These are phyloP conservation scores for Melocanna baccifera DNA, from an alignment of 176 grass and related monocot genomes.

Conservation along the genomic window DNA sequence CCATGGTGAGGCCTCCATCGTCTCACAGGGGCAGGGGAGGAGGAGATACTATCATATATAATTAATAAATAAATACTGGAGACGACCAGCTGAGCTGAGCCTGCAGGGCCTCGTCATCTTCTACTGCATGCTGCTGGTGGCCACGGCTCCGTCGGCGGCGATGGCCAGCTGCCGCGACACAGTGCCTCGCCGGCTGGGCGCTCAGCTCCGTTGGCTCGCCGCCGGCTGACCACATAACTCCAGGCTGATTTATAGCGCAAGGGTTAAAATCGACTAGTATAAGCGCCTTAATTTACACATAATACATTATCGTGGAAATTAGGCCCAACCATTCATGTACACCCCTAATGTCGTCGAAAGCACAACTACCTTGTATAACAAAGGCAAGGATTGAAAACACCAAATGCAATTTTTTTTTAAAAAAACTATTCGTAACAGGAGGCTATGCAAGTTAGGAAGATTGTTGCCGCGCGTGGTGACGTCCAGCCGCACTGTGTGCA, in stretches of 20 bases:
- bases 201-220: too few species aligned
- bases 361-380: background rate
- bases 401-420: background rate
- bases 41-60: too few species aligned
- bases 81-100: background rate
- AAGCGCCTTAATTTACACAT: background rate
- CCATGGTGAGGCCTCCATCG: too few species aligned
- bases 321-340: background rate
- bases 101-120: background rate
- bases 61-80: background rate
- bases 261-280: background rate
- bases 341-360: background rate
- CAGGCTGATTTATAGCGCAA: background rate
- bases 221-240: background rate
- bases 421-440: background rate
- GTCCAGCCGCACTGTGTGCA: background rate
- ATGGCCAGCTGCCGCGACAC: conserved; percentile 15
- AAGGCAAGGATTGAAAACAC: background rate
- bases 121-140: background rate
- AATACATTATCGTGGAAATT: background rate
- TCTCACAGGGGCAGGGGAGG: too few species aligned
- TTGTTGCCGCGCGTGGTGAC: background rate
- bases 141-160: background rate
- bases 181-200: conserved; percentile 18
- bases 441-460: background rate